Conservation (phyloP, 371 early-diverging fungal genomes). For the Sporodiniella umbellata region DNA sequence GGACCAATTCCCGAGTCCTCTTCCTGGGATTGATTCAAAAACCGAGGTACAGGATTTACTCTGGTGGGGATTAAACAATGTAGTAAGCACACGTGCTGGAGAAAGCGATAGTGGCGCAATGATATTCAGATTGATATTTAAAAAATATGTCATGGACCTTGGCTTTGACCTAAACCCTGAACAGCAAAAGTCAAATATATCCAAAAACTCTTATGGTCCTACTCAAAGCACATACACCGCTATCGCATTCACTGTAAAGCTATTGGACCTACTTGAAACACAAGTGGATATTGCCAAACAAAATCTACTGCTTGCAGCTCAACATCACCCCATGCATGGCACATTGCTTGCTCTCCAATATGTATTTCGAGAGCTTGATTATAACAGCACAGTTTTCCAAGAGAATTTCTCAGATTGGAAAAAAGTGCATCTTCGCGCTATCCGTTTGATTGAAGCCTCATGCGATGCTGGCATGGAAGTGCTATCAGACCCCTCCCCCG, state of each 20-base stretch:
- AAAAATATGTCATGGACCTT: slow-evolving; percentile 66
- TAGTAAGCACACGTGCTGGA: slow-evolving; percentile 69
- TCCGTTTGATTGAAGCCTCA: slow-evolving; percentile 48
- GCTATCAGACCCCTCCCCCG: slow-evolving; percentile 75
- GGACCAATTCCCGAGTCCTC: slow-evolving; percentile 53
- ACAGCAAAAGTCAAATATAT: slow-evolving; percentile 11
- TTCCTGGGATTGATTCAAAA: slow-evolving; percentile 46
- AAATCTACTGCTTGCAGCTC: slow-evolving; percentile 69
- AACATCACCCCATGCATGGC: slow-evolving; percentile 72
- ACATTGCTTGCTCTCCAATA: slow-evolving; percentile 71
- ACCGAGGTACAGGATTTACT: slow-evolving; percentile 53
- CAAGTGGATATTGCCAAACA: slow-evolving; percentile 54
- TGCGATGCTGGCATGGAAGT: slow-evolving; percentile 66
- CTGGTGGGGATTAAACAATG: slow-evolving; percentile 60
- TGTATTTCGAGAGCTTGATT: slow-evolving; percentile 57
- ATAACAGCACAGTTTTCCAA: slow-evolving; percentile 29
- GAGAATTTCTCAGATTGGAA: slow-evolving; percentile 41
- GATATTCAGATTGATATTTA: slow-evolving; percentile 73
- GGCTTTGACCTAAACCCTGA: slow-evolving; percentile 48
- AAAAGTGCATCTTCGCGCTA: slow-evolving; percentile 35
- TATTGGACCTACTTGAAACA: slow-evolving; percentile 50
- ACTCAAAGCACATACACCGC: neutral
- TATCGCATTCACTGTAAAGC: slow-evolving; percentile 43
- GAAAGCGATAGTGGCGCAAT: slow-evolving; percentile 85
- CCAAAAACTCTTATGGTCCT: neutral